Base-by-base conservation (phyloP, 2,329 filamentous ascomycete genomes). In the Arthroderma sp. region DNA sequence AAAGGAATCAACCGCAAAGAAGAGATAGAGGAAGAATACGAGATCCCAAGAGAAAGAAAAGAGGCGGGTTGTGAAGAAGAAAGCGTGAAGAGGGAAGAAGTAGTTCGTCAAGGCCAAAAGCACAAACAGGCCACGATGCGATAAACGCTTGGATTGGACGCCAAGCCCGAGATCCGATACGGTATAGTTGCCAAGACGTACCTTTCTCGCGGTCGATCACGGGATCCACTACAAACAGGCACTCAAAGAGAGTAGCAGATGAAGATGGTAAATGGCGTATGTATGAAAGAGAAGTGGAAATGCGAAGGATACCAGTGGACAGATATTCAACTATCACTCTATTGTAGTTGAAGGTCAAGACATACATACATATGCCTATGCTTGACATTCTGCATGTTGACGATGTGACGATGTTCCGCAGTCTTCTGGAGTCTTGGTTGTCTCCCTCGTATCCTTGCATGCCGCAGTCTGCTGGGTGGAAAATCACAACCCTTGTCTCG, bases 71-170 rank as follows among this genome's bases (percentile, higher is more conserved):
- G 38, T 7, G 31, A 7, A 10, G 7, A 36, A 36, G 36, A 32
- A 8, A 4, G 44, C 9, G 29, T 15, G 27, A 37, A 30, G 9
- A 43, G 40, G 10, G n/a, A 39, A 29, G 30, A 15, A 6, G 44
- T 29, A 11, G 36, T 27, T 22, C 15, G 15, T 22, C 15, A 9
- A 38, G 6, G 36, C 22, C 8, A 9, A 30, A 28, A 30, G 15
- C 28, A 50, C 55, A 56, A 59, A 61, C 60, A 65, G 61, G 62
- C 59, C 62, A 65, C 61, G 61, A 62, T 64, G 53, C 60, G 59
- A 57, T 53, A 64, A 63, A 57, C 53, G 27, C 15, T 22, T 22
- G 15, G 15, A 22, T 22, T 22, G 15, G 15, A 22, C 15, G 15
- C 15, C 15, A 22, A 22, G 15, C 15, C 15, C 15, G 15, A 22